Conservation (phyloP, 2,329 filamentous ascomycete species). For the Phaeomoniella chlamydospora region DNA sequence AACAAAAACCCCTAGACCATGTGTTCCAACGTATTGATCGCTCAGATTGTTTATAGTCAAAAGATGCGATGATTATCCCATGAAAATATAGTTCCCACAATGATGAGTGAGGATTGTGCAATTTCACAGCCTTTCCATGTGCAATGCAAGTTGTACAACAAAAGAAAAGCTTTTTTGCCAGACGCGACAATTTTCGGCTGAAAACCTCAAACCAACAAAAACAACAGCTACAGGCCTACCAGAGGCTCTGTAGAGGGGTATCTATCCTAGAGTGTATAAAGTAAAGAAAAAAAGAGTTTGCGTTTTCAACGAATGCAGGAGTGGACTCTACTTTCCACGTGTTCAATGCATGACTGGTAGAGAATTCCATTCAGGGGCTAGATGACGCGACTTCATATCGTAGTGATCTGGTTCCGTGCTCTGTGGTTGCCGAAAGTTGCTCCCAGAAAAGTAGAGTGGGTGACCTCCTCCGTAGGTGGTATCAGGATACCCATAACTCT, state of each 20-base stretch:
- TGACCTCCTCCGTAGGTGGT: slow-evolving; percentile 43
- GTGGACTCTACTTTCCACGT: background rate
- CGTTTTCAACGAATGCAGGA: too few species aligned
- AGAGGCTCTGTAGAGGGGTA: background rate
- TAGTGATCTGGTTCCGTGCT: slow-evolving; percentile 60
- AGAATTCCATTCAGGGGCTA: slow-evolving; percentile 2
- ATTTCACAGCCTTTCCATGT: too few species aligned
- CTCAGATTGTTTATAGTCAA: too few species aligned
- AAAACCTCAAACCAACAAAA: background rate
- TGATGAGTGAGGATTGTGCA: too few species aligned
- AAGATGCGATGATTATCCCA: too few species aligned
- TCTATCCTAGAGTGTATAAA: background rate
- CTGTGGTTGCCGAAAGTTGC: slow-evolving; percentile 55
- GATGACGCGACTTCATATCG: slow-evolving; percentile 37
- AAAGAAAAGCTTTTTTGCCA: too few species aligned
- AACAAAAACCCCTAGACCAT: too few species aligned
- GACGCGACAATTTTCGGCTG: too few species aligned
- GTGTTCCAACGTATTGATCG: too few species aligned
- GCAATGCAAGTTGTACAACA: too few species aligned
- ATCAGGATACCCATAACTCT: slow-evolving; percentile 75
- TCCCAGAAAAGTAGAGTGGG: slow-evolving; percentile 57
- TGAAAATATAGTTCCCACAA: too few species aligned
- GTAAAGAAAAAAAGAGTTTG: background rate
- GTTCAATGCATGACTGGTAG: slow-evolving; percentile 1
- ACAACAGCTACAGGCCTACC: background rate